Evolutionary conservation across 345 rosid genomes (phyloP), one percentile per base, ranked within the genome.

Genomic region (Ceriops decandra): DNA sequence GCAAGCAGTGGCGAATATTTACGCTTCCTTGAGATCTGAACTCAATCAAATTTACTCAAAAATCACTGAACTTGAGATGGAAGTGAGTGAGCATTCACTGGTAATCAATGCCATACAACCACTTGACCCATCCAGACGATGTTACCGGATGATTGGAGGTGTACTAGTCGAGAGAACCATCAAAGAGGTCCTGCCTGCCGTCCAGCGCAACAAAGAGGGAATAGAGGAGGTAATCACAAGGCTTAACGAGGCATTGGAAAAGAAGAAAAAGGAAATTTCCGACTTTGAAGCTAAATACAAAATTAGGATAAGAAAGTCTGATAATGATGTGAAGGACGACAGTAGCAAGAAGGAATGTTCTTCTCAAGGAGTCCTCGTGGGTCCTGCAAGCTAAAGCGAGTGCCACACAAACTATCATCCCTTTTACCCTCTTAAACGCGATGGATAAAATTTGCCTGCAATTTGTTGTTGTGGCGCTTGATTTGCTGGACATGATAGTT

Each of bases 331-430:
- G 63, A 80, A 73, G 67, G 85, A 85, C 58, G 89, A 78, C 61
- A 73, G 77, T 66, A 78, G 56, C 79, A 82, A 76, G 68, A 90
- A 95, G 79, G 97, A 95, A 75, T 91, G 91, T 66, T 74, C 89
- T 52, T 86, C 98, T 79, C 97, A 93, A 82, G 97, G 99, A 66
- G 99, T 95, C 70, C 97, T 95, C 57, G 99, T 91, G 8, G 95
- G 99, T 36, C 81, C 96, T 66, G 96, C 99, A 5, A 72, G 86
- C 73, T 87, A 89, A 20, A 83, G 63, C 24, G 79, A 74, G 66
- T 82, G 72, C 19, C 49, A 77, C 52, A 6, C 54, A 22, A 35
- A 70, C 8, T 46, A 24, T 70, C 22, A 22, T 33, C 16, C 63
- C 56, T 57, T 32, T n/a, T 6, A n/a, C 21, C 21, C 26, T 62